Evolutionary conservation across 805 yeast genomes (phyloP).

Genomic region (Starmerella lactis-condensi): DNA sequence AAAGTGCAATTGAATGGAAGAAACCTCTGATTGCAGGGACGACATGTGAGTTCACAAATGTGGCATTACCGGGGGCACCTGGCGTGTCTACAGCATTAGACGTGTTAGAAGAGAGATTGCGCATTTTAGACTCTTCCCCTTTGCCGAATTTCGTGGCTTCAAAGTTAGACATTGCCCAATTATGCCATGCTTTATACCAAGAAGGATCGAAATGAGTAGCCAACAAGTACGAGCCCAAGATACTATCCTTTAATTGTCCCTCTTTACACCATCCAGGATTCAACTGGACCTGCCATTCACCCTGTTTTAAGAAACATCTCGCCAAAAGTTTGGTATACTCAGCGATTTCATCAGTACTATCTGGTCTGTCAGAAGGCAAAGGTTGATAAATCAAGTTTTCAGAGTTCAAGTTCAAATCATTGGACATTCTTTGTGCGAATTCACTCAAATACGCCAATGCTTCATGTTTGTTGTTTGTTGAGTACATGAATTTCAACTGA

Average conservation of each 20-base stretch:
- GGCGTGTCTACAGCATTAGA: conserved; percentile 8
- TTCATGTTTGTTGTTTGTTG: conserved; percentile 70
- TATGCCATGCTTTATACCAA: conserved; percentile 99
- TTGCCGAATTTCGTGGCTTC: conserved; percentile 62
- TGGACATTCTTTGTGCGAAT: conserved; percentile 78
- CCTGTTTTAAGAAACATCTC: conserved; percentile 88
- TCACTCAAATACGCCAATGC: conserved; percentile 74
- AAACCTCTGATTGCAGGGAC: conserved; percentile 92
- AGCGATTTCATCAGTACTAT: conserved; percentile 49
- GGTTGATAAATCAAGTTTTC: conserved; percentile 77
- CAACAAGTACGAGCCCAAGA: conserved; percentile 73
- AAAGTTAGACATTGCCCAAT: conserved; percentile 96
- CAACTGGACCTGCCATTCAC: conserved; percentile 89
- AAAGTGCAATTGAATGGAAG: conserved; percentile 80
- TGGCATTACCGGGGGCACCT: conserved; percentile 18
- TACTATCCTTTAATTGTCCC: conserved; percentile 47
- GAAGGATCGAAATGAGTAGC: conserved; percentile 86
- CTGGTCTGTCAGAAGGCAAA: conserved; percentile 51
- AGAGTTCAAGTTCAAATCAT: conserved; percentile 70
- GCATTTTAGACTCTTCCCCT: conserved; percentile 16
- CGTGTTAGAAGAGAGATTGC: too few relatives aligned
- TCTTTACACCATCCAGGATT: conserved; percentile 64
- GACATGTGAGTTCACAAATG: conserved; percentile 65
- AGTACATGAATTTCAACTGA: conserved; percentile 92
- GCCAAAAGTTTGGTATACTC: conserved; percentile 74